phyloP scores from a whole-genome alignment of 2,329 filamentous ascomycete genomes.

The Epicoccum nigrum region DNA sequence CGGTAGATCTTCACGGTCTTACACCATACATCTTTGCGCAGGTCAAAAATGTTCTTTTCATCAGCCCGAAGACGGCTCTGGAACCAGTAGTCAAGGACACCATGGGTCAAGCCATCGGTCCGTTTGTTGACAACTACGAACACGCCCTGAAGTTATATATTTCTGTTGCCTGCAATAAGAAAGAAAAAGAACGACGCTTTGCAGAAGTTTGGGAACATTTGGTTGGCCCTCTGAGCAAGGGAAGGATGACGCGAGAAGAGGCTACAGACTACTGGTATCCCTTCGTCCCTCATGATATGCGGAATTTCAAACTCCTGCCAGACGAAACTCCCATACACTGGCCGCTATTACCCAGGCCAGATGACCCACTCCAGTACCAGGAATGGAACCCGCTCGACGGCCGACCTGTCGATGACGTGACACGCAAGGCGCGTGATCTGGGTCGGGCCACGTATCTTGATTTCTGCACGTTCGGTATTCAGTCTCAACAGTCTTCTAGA shows the following conservation, averaged over 20 bases:
- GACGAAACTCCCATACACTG: slow-evolving; percentile 3
- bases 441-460: slow-evolving; percentile 33
- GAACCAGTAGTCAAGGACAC: slow-evolving; percentile 27
- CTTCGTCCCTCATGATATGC: neutral
- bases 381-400: slow-evolving; percentile 37
- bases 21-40: slow-evolving; percentile 38
- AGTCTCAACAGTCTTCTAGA: neutral
- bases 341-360: slow-evolving; percentile 25
- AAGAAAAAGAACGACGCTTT: slow-evolving; percentile 23
- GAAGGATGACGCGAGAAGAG: slow-evolving; percentile 37
- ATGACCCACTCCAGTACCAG: slow-evolving; percentile 19
- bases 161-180: slow-evolving; percentile 7
- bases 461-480: slow-evolving; percentile 12
- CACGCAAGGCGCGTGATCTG: slow-evolving; percentile 18
- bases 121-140: slow-evolving; percentile 44
- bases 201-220: slow-evolving; percentile 39
- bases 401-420: slow-evolving; percentile 4
- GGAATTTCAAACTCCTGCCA: neutral
- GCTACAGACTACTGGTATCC: slow-evolving; percentile 38
- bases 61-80: slow-evolving; percentile 24
- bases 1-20: slow-evolving; percentile 10
- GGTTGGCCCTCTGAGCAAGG: slow-evolving; percentile 31
- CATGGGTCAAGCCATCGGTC: slow-evolving; percentile 37
- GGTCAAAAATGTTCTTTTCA: slow-evolving; percentile 27
- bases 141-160: slow-evolving; percentile 36